Evolutionary conservation across 306 rosid species (phyloP).

Genomic region (Dryas alaskensis): DNA sequence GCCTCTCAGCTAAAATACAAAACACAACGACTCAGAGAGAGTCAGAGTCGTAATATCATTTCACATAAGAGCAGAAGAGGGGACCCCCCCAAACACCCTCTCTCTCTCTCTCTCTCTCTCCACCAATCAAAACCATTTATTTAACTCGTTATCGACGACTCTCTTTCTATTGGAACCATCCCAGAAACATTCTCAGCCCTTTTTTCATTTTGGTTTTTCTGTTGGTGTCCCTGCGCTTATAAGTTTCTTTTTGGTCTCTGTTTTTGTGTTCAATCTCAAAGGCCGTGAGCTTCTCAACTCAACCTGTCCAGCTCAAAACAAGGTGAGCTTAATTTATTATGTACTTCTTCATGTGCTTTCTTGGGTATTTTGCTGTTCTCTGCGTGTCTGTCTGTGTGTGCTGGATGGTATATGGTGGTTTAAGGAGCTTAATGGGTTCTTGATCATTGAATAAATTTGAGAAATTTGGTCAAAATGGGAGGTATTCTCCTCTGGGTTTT

Average conservation of each 20-base stretch:
- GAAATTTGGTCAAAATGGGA: background rate
- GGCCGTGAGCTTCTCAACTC: slow-evolving; percentile 10
- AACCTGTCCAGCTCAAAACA: slow-evolving; percentile 12
- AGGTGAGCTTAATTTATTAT: slow-evolving; percentile 20
- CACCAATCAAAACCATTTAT: slow-evolving; percentile 2
- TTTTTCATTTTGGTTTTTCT: background rate
- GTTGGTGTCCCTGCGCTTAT: background rate
- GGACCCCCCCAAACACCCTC: background rate
- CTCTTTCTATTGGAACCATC: slow-evolving; percentile 22
- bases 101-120: background rate
- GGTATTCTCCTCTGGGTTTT: slow-evolving; percentile 5
- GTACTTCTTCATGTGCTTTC: background rate
- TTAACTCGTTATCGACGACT: slow-evolving; percentile 43
- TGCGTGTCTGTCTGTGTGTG: background rate
- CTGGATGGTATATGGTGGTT: background rate
- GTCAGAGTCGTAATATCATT: background rate
- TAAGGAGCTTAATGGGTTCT: background rate
- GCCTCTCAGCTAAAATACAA: background rate
- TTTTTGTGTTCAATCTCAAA: slow-evolving; percentile 7
- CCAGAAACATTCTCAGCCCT: background rate
- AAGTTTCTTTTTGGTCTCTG: background rate
- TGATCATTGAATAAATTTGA: slow-evolving; percentile 9
- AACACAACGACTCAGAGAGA: background rate
- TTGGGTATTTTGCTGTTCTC: background rate
- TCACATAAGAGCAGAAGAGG: background rate